Conservation (phyloP, 805 yeast species). For the Metschnikowia anglica region DNA sequence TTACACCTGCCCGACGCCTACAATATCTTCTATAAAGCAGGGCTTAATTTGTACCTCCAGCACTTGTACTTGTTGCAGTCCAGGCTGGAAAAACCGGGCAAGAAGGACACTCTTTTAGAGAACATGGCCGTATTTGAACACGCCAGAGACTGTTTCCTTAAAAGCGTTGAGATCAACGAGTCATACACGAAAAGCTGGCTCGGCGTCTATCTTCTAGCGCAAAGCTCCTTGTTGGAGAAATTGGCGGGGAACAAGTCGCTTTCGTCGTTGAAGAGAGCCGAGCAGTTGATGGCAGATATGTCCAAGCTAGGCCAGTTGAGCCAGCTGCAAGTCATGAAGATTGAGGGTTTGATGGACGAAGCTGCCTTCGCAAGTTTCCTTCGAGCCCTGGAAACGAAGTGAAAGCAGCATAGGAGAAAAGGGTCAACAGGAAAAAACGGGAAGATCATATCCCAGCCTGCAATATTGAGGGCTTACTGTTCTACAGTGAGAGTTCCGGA, state of each 20-base stretch:
- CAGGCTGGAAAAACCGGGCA: conserved; percentile 17
- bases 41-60: conserved; percentile 38
- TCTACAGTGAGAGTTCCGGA: not conserved
- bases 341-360: conserved; percentile 17
- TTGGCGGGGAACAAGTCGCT: conserved; percentile 18
- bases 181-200: conserved; percentile 71
- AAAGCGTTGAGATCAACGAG: conserved; percentile 77
- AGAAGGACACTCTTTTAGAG: conserved; percentile 33
- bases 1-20: conserved; percentile 68
- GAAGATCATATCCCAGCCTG: too few species aligned
- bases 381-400: not conserved
- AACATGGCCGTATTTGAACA: conserved; percentile 25
- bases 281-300: conserved; percentile 24
- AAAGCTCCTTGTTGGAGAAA: conserved; percentile 17
- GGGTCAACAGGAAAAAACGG: too few species aligned
- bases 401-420: too few species aligned
- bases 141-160: conserved; percentile 51
- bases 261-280: conserved; percentile 22
- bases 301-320: conserved; percentile 25
- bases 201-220: conserved; percentile 49
- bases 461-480: too few species aligned
- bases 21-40: conserved; percentile 61
- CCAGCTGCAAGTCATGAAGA: conserved; percentile 22
- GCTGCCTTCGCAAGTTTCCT: conserved; percentile 12
- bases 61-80: conserved; percentile 26